Evolutionary conservation across 805 yeast genomes (phyloP), one percentile per base, ranked within the genome.

Genomic region (Huiozyma naganishii): DNA sequence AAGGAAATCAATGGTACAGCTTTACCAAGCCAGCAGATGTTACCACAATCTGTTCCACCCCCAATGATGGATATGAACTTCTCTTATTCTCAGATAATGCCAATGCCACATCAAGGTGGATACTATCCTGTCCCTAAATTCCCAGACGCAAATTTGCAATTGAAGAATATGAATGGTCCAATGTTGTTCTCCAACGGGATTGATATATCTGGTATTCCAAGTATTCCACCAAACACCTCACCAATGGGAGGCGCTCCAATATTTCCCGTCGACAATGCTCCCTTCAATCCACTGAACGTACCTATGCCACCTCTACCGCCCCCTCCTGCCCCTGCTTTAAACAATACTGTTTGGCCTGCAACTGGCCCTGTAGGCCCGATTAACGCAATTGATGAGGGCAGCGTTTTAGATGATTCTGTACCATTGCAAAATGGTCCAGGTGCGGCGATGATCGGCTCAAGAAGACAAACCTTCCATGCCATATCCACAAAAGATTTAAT

Each of bases 391-490:
- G 48, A 45, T 12, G 51, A 52, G 17, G 39, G 41, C 11, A 28
- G 30, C 29, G 38, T 39, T 12, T 39, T 52, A 7, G 37, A 38
- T 17, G 46, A 48, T 7, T 46, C 40, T 7, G 8, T 11, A 3
- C 17, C 17, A 39, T 6, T 9, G 23, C 34, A 29, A 29, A 39
- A 29, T n/a, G n/a, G 29, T 28, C 49, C 52, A 8, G 47, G 47
- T 12, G 43, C 49, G 8, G 46, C 54, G 3, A 42, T 45, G 27
- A 40, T 47, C 13, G 42, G 57, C 5, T 48, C 54, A n/a, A 58
- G 66, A 50, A 61, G 66, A 48, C 64, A 61, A 49, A 60, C 64
- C 6, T 60, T 59, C 42, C 63, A 53, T 38, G 52, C 59, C 10
- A 41, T 57, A 28, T 58, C 65, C 27, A 53, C 57, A 5, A 50